Conservation (phyloP, 2,329 filamentous ascomycete genomes). For the Aspergillus niger region DNA sequence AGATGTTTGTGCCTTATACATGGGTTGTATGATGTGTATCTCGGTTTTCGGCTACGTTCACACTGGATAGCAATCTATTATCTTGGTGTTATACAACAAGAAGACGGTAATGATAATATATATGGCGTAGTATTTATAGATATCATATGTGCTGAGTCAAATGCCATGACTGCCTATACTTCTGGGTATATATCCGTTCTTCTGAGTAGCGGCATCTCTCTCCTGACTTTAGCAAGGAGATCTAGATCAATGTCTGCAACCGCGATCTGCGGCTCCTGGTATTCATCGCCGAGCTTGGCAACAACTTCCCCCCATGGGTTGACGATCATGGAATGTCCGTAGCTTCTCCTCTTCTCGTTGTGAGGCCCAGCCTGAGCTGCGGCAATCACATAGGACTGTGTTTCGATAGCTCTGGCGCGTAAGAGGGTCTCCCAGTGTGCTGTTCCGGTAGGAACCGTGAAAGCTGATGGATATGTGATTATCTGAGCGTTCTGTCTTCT, state of each 20-base stretch:
- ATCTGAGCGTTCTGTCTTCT: constrained; percentile 70
- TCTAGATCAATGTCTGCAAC: constrained; percentile 58
- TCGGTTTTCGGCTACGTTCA: background rate
- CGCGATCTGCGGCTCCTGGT: constrained; percentile 49
- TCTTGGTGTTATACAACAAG: background rate
- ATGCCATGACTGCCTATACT: constrained; percentile 31
- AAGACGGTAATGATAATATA: background rate
- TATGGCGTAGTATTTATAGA: background rate
- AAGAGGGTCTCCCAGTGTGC: constrained; percentile 85
- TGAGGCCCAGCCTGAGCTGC: constrained; percentile 78
- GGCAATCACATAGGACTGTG: constrained; percentile 82
- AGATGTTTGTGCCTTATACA: constrained; percentile 4
- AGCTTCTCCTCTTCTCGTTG: constrained; percentile 76
- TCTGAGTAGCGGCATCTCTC: constrained; percentile 59
- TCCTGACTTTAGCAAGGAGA: constrained; percentile 54
- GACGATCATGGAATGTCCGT: constrained; percentile 82
- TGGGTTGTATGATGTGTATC: background rate
- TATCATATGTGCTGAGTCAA: background rate
- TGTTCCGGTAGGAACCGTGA: constrained; percentile 79
- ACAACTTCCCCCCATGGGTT: constrained; percentile 83
- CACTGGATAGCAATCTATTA: background rate
- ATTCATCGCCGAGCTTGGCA: constrained; percentile 59
- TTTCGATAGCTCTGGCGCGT: constrained; percentile 81
- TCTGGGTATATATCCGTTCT: constrained; percentile 55
- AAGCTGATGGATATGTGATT: constrained; percentile 85